phyloP scores from a whole-genome alignment of 2,329 filamentous ascomycete genomes.

The Teratosphaeria gauchensis region DNA sequence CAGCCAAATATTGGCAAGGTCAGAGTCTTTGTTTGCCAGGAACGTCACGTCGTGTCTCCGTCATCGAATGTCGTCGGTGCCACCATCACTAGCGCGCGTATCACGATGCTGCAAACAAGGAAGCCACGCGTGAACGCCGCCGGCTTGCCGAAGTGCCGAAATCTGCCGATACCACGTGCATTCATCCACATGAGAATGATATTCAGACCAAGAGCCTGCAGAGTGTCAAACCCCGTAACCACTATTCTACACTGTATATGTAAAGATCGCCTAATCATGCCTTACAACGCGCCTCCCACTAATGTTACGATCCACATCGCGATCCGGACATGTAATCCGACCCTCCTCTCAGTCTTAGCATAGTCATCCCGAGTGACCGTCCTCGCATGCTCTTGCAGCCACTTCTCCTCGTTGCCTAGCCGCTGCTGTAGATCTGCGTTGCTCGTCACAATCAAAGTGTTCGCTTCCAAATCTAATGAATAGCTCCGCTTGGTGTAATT shows the following conservation, averaged over 20 bases:
- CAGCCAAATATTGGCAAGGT: background rate
- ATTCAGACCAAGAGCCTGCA: no score
- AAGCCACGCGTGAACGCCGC: background rate
- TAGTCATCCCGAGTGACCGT: constrained; percentile 68
- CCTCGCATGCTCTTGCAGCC: constrained; percentile 65
- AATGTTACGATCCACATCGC: constrained; percentile 90
- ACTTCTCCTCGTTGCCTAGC: constrained; percentile 69
- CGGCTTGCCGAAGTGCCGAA: background rate
- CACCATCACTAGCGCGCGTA: background rate
- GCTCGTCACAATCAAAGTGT: constrained; percentile 73
- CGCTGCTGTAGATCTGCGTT: constrained; percentile 61
- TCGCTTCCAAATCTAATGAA: constrained; percentile 81
- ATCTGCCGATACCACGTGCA: background rate
- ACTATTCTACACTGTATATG: background rate
- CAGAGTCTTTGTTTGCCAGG: background rate
- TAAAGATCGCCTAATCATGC: background rate
- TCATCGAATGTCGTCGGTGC: background rate
- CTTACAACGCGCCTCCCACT: constrained; percentile 74
- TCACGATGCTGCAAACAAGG: background rate
- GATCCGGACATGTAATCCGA: constrained; percentile 72
- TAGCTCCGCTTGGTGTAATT: constrained; percentile 97
- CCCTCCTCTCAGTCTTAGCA: constrained; percentile 68
- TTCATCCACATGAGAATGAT: no score
- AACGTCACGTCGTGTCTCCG: background rate
- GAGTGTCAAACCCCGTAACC: background rate